These are phyloP conservation scores for Fusarium sp. DNA, from an alignment of 2,329 filamentous ascomycete species.

Conservation along the genomic window DNA sequence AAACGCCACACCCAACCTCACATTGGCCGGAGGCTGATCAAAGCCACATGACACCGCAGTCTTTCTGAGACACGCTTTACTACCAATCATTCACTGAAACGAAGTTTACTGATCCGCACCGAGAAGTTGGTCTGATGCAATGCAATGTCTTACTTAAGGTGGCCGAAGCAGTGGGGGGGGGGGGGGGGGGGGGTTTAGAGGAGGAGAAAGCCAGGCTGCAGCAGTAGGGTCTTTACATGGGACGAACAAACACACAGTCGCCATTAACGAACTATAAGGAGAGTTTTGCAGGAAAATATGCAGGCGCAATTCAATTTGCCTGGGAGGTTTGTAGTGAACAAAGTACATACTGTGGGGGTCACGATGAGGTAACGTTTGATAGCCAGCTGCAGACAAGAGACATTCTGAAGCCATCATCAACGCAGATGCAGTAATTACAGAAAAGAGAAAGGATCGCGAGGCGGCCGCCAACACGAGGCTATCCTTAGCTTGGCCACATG, in stretches of 20 bases:
- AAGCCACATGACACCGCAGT: constrained; percentile 19
- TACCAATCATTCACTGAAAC: neutral
- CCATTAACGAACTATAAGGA: neutral
- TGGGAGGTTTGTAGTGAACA: neutral
- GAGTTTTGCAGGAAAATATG: neutral
- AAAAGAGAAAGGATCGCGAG: constrained; percentile 3
- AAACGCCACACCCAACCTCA: constrained; percentile 3
- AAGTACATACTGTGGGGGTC: neutral
- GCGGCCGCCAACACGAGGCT: neutral
- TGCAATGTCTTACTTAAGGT: neutral
- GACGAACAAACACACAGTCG: constrained; percentile 12
- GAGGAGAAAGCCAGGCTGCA: neutral
- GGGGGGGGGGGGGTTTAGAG: neutral
- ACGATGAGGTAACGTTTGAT: neutral
- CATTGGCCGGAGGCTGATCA: neutral
- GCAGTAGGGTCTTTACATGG: neutral
- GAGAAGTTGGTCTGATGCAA: neutral
- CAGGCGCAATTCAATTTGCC: neutral
- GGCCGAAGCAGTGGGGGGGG: neutral
- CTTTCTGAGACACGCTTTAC: neutral
- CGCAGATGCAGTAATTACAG: neutral
- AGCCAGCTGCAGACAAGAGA: constrained; percentile 3
- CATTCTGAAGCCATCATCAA: constrained; percentile 8
- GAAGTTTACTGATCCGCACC: neutral
- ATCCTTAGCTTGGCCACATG: neutral